phyloP scores from a whole-genome alignment of 345 rosid species.

The Cardamine chenopodiifolia region DNA sequence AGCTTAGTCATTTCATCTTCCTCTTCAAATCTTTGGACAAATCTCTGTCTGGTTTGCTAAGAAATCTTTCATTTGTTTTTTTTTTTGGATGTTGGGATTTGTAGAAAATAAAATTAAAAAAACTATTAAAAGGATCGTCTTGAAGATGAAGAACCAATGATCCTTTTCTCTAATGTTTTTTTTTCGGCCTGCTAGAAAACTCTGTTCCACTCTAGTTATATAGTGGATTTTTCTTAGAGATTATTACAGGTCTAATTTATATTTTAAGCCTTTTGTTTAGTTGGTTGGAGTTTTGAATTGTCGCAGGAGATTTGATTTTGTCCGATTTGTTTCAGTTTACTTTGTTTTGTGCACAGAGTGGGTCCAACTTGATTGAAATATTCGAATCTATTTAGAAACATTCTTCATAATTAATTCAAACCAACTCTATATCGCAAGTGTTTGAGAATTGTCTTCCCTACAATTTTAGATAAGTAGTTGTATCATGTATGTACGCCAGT shows the following conservation, averaged over 20 bases:
- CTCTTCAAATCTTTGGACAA: constrained; percentile 26
- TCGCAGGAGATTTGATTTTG: constrained; percentile 30
- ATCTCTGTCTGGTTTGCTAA: constrained; percentile 24
- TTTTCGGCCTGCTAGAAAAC: not conserved
- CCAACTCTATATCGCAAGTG: not conserved
- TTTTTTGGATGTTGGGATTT: constrained; percentile 31
- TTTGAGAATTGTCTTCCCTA: not conserved
- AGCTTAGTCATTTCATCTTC: constrained; percentile 23
- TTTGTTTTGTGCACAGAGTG: not conserved
- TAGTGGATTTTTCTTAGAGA: constrained; percentile 16
- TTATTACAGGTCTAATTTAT: not conserved
- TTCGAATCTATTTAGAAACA: not conserved
- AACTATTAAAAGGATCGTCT: constrained; percentile 27
- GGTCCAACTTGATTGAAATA: not conserved
- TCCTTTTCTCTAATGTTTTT: not conserved
- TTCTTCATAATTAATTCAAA: not conserved
- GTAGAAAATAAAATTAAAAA: constrained; percentile 41
- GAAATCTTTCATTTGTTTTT: constrained; percentile 39
- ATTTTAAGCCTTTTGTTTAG: not conserved
- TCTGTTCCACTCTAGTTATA: constrained; percentile 11
- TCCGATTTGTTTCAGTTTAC: constrained; percentile 21
- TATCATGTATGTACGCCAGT: not conserved
- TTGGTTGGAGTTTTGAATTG: constrained; percentile 11
- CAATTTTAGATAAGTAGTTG: not conserved
- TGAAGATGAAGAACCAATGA: constrained; percentile 7